Conservation (phyloP, 73 alveolate genomes). For the Tetrahymena borealis region DNA sequence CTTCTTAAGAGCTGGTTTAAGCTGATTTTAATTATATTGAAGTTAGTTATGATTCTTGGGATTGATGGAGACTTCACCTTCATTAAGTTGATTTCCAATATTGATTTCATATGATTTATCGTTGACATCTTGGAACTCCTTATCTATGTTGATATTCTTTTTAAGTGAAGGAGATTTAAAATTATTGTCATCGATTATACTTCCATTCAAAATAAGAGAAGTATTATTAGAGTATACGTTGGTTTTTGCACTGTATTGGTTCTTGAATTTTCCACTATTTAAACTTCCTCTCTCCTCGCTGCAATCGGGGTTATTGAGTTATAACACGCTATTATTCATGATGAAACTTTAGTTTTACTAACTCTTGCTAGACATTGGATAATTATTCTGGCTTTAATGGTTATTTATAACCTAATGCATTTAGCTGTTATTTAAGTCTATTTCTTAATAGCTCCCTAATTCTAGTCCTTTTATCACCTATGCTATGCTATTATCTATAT, state of each 20-base stretch:
- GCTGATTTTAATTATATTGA: neutral
- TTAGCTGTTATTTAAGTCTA: neutral
- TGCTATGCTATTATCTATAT: too few species aligned
- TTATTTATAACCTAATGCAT: neutral
- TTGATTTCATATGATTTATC: neutral
- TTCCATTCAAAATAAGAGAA: slow-evolving; percentile 1
- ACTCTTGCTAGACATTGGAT: neutral
- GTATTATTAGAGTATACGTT: neutral
- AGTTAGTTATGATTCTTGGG: neutral
- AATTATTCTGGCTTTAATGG: neutral
- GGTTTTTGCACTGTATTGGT: slow-evolving; percentile 1
- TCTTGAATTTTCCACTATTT: neutral
- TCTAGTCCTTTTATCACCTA: too few species aligned
- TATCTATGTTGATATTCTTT: neutral
- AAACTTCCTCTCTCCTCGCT: neutral
- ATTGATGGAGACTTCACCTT: neutral
- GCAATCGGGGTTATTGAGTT: neutral
- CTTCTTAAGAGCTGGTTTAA: neutral
- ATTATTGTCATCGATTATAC: neutral
- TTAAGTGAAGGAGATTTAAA: neutral
- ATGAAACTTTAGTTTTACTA: neutral
- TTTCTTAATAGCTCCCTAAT: neutral
- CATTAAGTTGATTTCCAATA: neutral
- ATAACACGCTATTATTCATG: neutral
- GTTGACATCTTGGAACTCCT: neutral